These are phyloP conservation scores for Ilex asprella DNA, from an alignment of 257 asterid genomes.

Conservation along the genomic window DNA sequence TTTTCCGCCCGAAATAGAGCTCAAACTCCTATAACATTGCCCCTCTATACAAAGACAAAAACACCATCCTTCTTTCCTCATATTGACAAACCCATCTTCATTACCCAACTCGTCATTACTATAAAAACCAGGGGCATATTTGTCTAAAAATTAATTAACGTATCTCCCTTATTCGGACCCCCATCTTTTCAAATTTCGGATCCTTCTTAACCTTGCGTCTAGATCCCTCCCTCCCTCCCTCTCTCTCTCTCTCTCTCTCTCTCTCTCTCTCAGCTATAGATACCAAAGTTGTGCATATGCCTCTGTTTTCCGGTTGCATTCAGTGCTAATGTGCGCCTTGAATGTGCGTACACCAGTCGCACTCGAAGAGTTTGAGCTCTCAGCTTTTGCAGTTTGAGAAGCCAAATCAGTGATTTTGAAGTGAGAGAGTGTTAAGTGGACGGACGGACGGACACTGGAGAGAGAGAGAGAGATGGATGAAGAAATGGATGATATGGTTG, in stretches of 20 bases:
- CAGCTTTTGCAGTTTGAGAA: constrained; percentile 8
- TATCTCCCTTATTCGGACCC: constrained; percentile 25
- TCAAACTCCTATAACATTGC: constrained; percentile 41
- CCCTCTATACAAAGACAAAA: constrained; percentile 29
- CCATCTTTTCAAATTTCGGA: constrained; percentile 38
- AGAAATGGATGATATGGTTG: constrained; percentile 47
- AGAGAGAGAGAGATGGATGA: constrained; percentile 38
- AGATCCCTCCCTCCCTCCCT: constrained; percentile 19
- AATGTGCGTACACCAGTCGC: constrained; percentile 23
- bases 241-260: constrained; percentile 16
- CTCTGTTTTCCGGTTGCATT: too few relatives aligned
- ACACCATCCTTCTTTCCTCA: constrained; percentile 15
- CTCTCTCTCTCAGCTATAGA: constrained; percentile 33
- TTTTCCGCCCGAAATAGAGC: constrained; percentile 38
- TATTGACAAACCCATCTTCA: constrained; percentile 45
- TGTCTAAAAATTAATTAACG: constrained; percentile 28
- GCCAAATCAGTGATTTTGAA: background rate
- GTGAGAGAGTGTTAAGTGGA: constrained; percentile 5
- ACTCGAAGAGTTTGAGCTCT: constrained; percentile 9
- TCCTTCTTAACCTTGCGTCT: constrained; percentile 25
- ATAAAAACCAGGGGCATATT: constrained; percentile 14
- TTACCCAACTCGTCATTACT: background rate
- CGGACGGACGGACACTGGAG: background rate
- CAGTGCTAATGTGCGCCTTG: constrained; percentile 9
- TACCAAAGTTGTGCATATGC: constrained; percentile 2